Evolutionary conservation across 163 green algal species (phyloP), one percentile per base, ranked within the genome.

Genomic region (Chloromonas sp.): DNA sequence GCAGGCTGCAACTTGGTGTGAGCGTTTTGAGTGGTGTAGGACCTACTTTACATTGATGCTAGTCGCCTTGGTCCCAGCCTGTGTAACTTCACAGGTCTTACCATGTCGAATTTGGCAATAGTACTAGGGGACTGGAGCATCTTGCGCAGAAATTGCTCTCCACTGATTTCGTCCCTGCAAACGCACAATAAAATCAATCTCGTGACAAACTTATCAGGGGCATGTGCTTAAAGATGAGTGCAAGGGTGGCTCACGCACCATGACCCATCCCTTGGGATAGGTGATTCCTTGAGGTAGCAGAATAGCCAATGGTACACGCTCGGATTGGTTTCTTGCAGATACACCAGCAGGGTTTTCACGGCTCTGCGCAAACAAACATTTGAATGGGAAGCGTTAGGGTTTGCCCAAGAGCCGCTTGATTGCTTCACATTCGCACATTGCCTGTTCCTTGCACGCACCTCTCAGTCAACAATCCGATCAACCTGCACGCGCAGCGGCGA

Each of bases 261-360:
- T 66, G 82, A 88, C 58, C 82, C 82, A 14, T 81, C n/a, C 82
- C 86, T 88, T 1, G 95, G 95, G 60, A 98, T 97, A 3, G 94
- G 91, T 84, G 97, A 87, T 5, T 90, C 88, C 74, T 93, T 89
- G 66, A 96, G 93, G 84, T 93, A 97, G 1, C 82, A 57, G 15
- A 92, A 82, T 2, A 98, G 88, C 95, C 95, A 98, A 61, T 95
- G 88, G 86, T 96, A 93, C 57, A 97, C 82, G 77, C 93, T 95
- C 60, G 93, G 89, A 78, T 98, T 98, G 71, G 94, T 94, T 86
- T 97, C 94, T 83, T 93, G 91, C 3, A 95, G 88, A 86, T 98
- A 98, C 60, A 95, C 93, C 13, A 93, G 86, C 78, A 98, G 85
- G 1, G 95, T 98, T 78, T 92, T 93, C 60, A 91, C 91, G n/a